Evolutionary conservation across 768 basidiomycete species (phyloP).

Genomic region (Mycena metata): DNA sequence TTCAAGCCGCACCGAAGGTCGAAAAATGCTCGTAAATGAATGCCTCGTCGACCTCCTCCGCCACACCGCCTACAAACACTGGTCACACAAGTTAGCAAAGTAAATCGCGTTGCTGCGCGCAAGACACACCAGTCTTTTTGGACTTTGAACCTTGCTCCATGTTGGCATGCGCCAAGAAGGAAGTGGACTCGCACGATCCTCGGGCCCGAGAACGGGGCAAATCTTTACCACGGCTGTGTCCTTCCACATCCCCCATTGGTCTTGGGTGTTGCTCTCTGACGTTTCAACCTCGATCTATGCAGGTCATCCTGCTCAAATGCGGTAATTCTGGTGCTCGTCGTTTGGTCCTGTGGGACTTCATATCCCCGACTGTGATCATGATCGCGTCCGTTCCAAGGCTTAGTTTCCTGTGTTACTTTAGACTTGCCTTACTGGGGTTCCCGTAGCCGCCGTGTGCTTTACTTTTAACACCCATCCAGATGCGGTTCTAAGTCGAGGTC

Average conservation of each 20-base stretch:
- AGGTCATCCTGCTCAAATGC: slow-evolving; percentile 11
- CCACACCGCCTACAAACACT: slow-evolving; percentile 86
- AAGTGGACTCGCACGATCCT: slow-evolving; percentile 14
- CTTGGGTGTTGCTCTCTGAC: slow-evolving; percentile 1
- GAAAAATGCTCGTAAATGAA: slow-evolving; percentile 84
- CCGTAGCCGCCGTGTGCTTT: slow-evolving; percentile 13
- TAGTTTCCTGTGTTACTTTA: slow-evolving; percentile 28
- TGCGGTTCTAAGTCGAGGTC: slow-evolving; percentile 15
- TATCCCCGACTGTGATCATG: slow-evolving; percentile 23
- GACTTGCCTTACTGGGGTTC: slow-evolving; percentile 31
- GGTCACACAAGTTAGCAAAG: background rate
- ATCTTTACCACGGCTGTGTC: background rate
- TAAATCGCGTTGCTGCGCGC: too few species aligned
- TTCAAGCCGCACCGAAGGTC: slow-evolving; percentile 78
- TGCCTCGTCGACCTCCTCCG: slow-evolving; percentile 86
- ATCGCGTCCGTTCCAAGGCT: slow-evolving; percentile 8
- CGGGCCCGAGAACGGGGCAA: background rate
- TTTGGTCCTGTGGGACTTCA: slow-evolving; percentile 5
- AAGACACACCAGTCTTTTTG: slow-evolving; percentile 72
- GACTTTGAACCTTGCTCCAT: slow-evolving; percentile 89
- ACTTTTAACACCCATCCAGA: slow-evolving; percentile 16
- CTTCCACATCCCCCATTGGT: background rate
- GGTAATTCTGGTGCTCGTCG: slow-evolving; percentile 1
- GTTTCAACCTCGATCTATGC: slow-evolving; percentile 3
- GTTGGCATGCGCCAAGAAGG: slow-evolving; percentile 31